Evolutionary conservation across 176 grass and related monocot genomes (phyloP).

Genomic region (Musa beccarii): DNA sequence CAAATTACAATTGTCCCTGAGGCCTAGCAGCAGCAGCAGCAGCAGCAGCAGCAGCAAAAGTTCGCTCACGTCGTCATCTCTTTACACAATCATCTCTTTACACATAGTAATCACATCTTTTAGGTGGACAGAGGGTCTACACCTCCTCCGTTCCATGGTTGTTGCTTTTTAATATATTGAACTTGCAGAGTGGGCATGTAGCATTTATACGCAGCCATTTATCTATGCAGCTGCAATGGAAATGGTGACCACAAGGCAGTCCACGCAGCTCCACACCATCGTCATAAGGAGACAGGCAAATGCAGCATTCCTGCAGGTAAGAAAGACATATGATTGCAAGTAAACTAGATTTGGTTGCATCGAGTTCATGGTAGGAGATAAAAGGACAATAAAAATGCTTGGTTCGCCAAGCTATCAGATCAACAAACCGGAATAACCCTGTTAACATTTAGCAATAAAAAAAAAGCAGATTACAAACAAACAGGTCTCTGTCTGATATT

Average conservation of each 20-base stretch:
- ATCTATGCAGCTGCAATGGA: conserved; percentile 4
- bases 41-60: too few species aligned
- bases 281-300: conserved; percentile 4
- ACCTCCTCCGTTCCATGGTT: conserved; percentile 5
- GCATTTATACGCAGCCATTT: conserved; percentile 59
- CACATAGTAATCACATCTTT: too few species aligned
- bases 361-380: too few species aligned
- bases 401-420: too few species aligned
- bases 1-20: too few species aligned
- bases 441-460: not conserved
- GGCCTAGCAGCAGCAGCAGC: too few species aligned
- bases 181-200: conserved; percentile 22
- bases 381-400: not conserved
- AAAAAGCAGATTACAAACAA: not conserved
- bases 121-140: not conserved
- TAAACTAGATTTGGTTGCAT: too few species aligned
- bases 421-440: too few species aligned
- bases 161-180: not conserved
- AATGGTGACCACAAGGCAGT: conserved; percentile 61
- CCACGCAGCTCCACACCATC: conserved; percentile 18
- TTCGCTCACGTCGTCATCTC: too few species aligned
- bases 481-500: too few species aligned
- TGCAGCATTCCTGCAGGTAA: conserved; percentile 5
- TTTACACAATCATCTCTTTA: too few species aligned
- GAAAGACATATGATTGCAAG: not conserved